Conservation (phyloP, 208 protist genomes). For the Crithidia sp. region DNA sequence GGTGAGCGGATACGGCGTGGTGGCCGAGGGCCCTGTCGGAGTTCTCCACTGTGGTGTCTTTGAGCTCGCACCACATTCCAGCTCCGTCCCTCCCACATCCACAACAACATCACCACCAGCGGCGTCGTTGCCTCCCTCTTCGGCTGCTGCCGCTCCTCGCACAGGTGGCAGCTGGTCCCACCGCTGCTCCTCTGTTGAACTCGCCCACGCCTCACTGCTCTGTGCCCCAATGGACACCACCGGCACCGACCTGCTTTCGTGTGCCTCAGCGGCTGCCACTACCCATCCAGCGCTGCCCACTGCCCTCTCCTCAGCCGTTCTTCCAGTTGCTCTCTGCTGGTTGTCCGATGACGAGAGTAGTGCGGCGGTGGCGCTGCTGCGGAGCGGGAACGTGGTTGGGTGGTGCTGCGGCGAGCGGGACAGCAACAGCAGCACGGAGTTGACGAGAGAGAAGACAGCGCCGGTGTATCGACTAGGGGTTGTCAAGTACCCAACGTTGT, state of each 20-base stretch:
- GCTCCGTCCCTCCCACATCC: too few species aligned
- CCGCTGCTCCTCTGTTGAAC: too few species aligned
- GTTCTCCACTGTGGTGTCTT: constrained; percentile 20
- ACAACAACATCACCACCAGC: too few species aligned
- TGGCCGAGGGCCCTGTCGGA: background rate
- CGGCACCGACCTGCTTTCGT: constrained; percentile 17
- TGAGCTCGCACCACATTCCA: background rate
- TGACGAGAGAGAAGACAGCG: background rate
- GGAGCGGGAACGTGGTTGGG: constrained; percentile 26
- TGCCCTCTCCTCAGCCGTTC: background rate
- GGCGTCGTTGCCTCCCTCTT: too few species aligned
- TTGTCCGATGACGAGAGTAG: background rate
- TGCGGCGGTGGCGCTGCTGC: constrained; percentile 27
- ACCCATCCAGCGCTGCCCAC: background rate
- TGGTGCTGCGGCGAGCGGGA: constrained; percentile 6
- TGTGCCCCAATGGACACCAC: constrained; percentile 13
- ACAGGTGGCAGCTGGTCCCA: too few species aligned
- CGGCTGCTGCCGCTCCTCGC: too few species aligned
- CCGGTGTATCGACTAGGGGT: background rate
- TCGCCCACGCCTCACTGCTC: too few species aligned
- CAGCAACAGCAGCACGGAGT: background rate
- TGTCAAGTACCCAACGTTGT: background rate
- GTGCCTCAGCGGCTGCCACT: constrained; percentile 1
- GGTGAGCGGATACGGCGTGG: constrained; percentile 9
- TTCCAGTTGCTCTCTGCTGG: constrained; percentile 25